A percentile compares a stretch with the other conserved stretches of the same genome.
These are phyloP conservation scores for Arachis monticola DNA, from an alignment of 331 rosid genomes.

Conservation along the genomic window DNA sequence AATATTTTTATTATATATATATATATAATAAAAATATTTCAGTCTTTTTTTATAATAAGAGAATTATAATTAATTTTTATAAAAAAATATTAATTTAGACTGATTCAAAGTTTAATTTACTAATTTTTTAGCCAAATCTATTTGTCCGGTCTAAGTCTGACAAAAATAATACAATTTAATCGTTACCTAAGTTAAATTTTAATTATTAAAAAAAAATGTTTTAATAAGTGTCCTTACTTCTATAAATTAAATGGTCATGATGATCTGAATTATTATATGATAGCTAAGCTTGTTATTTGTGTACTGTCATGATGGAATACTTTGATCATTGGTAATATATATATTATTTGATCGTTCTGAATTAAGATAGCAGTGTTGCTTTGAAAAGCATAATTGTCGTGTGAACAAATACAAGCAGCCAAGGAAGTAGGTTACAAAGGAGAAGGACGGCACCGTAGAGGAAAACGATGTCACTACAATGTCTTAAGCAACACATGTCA, in stretches of 20 bases:
- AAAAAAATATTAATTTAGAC: too few relatives aligned
- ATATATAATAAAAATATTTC: too few relatives aligned
- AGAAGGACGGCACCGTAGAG: neutral
- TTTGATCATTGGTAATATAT: neutral
- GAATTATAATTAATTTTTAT: too few relatives aligned
- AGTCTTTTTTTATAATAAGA: too few relatives aligned
- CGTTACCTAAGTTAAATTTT: neutral
- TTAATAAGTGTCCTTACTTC: too few relatives aligned
- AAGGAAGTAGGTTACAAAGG: conserved; percentile 2
- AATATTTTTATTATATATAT: too few relatives aligned
- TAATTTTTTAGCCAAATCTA: too few relatives aligned
- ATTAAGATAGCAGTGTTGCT: neutral
- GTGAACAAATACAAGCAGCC: conserved; percentile 5
- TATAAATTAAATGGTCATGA: neutral
- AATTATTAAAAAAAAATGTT: neutral
- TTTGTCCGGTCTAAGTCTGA: too few relatives aligned
- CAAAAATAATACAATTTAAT: too few relatives aligned
- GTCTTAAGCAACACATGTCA: conserved; percentile 17
- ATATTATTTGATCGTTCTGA: neutral
- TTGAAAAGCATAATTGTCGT: neutral
- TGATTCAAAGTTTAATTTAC: too few relatives aligned
- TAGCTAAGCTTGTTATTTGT: neutral
- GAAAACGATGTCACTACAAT: conserved; percentile 27
- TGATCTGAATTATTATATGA: conserved; percentile 1
- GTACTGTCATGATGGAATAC: too few relatives aligned